Conservation (phyloP, 805 yeast genomes). For the Ogataea naganishii region DNA sequence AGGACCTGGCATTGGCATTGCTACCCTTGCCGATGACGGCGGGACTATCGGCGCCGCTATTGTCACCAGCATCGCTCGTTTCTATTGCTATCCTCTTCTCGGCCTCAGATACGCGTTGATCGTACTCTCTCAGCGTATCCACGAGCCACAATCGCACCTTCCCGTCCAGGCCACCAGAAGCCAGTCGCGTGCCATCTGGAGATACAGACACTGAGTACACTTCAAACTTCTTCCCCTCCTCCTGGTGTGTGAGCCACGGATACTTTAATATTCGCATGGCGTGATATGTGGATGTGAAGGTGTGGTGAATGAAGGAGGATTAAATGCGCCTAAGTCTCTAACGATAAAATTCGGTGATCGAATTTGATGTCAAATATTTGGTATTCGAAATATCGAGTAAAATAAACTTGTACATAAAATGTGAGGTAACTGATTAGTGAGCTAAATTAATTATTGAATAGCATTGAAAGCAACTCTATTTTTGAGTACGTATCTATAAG, state of each 20-base stretch:
- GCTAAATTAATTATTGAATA: background rate
- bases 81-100: slow-evolving; percentile 5
- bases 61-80: background rate
- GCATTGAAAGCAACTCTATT: too few species aligned
- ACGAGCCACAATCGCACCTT: slow-evolving; percentile 86
- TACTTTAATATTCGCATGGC: slow-evolving; percentile 58
- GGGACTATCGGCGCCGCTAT: background rate
- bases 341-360: too few species aligned
- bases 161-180: slow-evolving; percentile 93
- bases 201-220: slow-evolving; percentile 78
- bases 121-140: slow-evolving; percentile 40
- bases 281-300: background rate
- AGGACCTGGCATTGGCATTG: too few species aligned
- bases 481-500: too few species aligned
- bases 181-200: slow-evolving; percentile 75
- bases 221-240: slow-evolving; percentile 74
- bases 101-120: slow-evolving; percentile 9
- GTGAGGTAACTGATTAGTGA: background rate
- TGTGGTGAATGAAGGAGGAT: too few species aligned
- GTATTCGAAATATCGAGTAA: too few species aligned
- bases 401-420: background rate
- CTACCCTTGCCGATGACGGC: too few species aligned
- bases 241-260: slow-evolving; percentile 67
- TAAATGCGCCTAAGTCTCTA: too few species aligned
- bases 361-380: too few species aligned